Conservation (phyloP, 1,284 basidiomycete genomes). For the Blastosporella zonata region DNA sequence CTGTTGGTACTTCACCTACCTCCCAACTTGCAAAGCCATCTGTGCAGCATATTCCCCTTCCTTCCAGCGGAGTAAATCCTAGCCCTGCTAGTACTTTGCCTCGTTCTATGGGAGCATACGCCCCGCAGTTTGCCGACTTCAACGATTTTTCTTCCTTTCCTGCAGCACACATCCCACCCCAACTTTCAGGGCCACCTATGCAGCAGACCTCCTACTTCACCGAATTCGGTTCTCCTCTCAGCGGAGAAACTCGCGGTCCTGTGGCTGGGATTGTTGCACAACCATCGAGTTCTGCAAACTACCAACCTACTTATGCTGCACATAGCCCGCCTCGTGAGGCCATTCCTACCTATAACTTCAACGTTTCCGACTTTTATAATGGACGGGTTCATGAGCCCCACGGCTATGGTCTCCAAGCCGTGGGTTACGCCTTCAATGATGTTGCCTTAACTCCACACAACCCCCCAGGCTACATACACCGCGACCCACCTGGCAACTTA, state of each 20-base stretch:
- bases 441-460: background rate
- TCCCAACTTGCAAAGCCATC: background rate
- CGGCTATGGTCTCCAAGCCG: background rate
- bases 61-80: too few species aligned
- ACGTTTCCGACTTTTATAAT: background rate
- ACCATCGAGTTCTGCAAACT: background rate
- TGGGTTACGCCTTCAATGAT: background rate
- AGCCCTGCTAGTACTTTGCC: too few species aligned
- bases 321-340: too few species aligned
- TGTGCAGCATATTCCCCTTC: background rate
- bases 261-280: background rate
- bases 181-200: background rate
- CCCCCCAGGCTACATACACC: background rate
- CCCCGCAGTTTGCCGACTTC: too few species aligned
- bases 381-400: background rate
- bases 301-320: background rate
- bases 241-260: background rate
- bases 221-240: background rate
- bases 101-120: too few species aligned
- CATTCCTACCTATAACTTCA: too few species aligned
- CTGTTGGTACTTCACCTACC: slow-evolving; percentile 2
- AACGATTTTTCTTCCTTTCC: too few species aligned
- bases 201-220: background rate
- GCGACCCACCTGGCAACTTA: background rate
- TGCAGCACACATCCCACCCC: too few species aligned